These are phyloP conservation scores for Mycogone perniciosa DNA, from an alignment of 2,329 filamentous ascomycete genomes.

Conservation along the genomic window DNA sequence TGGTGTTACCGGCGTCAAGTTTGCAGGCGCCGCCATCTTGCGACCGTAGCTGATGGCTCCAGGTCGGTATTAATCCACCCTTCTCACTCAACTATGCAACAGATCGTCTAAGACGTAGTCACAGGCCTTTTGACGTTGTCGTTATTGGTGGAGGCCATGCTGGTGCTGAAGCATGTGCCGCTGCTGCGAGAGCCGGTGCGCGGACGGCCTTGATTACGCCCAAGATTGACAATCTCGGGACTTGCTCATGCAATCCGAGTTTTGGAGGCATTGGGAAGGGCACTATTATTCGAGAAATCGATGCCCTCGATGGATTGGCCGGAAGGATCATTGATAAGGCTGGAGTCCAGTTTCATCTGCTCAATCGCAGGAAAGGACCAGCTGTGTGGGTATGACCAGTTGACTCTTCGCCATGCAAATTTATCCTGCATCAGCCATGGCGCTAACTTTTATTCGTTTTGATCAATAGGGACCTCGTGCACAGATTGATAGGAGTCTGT, in stretches of 20 bases:
- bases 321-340: constrained; percentile 88
- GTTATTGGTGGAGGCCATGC: constrained; percentile 96
- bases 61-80: constrained; percentile 19
- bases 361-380: constrained; percentile 86
- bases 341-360: constrained; percentile 83
- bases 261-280: constrained; percentile 99
- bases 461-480: constrained; percentile 66
- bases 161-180: constrained; percentile 86
- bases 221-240: constrained; percentile 79
- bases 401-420: not conserved
- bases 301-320: constrained; percentile 86
- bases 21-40: constrained; percentile 20
- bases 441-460: constrained; percentile 3
- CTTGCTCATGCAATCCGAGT: constrained; percentile 94
- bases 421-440: not conserved
- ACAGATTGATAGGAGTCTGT: constrained; percentile 87
- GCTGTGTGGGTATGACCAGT: constrained; percentile 67
- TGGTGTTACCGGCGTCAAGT: constrained; percentile 16
- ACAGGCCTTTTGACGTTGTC: constrained; percentile 77
- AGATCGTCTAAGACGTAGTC: not conserved
- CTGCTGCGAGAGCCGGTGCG: constrained; percentile 81
- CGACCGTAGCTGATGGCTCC: constrained; percentile 25
- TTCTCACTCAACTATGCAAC: not conserved
- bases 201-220: constrained; percentile 87
- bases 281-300: constrained; percentile 90